phyloP scores from a whole-genome alignment of 345 rosid species.

The Linum lewisii region DNA sequence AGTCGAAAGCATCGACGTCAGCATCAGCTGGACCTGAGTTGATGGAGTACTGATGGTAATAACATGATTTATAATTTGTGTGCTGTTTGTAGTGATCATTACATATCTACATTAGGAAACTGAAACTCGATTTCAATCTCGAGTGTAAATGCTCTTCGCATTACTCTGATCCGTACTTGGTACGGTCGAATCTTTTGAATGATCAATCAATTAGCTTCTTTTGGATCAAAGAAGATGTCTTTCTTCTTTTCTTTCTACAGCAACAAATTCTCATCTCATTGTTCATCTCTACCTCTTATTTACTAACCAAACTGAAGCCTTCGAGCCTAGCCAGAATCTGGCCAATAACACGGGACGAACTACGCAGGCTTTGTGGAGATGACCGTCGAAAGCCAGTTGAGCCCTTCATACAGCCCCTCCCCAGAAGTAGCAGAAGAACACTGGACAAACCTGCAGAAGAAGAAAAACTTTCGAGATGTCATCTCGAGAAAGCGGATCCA shows the following conservation, averaged over 20 bases:
- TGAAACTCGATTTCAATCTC: too few species aligned
- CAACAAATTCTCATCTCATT: too few species aligned
- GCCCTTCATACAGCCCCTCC: background rate
- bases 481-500: background rate
- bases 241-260: too few species aligned
- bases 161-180: too few species aligned
- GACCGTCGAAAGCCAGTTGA: background rate
- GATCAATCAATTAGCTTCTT: too few species aligned
- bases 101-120: too few species aligned
- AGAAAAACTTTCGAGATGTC: background rate
- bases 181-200: too few species aligned
- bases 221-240: too few species aligned
- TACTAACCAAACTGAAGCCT: background rate
- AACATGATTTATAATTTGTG: too few species aligned
- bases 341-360: background rate
- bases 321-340: background rate
- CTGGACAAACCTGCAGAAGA: background rate
- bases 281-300: background rate
- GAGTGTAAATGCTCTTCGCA: too few species aligned
- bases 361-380: background rate
- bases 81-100: too few species aligned
- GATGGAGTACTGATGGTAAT: slow-evolving; percentile 30
- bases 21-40: slow-evolving; percentile 13
- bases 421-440: background rate
- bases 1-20: slow-evolving; percentile 17